Evolutionary conservation across 2,329 filamentous ascomycete genomes (phyloP).

Genomic region (Talaromyces sp.): DNA sequence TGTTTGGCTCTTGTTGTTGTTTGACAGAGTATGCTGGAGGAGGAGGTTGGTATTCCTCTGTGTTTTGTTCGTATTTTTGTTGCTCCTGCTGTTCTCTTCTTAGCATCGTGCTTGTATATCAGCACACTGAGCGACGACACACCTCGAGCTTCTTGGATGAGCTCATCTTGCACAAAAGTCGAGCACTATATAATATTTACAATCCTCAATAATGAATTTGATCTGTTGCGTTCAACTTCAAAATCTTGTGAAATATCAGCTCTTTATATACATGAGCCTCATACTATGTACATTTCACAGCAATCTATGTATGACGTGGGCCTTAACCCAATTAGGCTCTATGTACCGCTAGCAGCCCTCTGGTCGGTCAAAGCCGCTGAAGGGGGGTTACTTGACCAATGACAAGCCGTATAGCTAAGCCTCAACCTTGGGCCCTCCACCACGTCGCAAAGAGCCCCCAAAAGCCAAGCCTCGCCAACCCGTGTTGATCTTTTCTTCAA

Average conservation of each 20-base stretch:
- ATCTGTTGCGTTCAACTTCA: not conserved
- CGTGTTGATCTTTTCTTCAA: too few species aligned
- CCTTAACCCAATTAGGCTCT: not conserved
- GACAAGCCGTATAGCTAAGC: too few species aligned
- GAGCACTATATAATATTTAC: too few species aligned
- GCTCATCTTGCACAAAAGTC: too few species aligned
- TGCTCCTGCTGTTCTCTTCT: not conserved
- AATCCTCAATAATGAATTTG: too few species aligned
- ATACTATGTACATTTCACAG: not conserved
- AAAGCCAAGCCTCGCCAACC: too few species aligned
- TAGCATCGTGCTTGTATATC: not conserved
- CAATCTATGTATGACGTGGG: not conserved
- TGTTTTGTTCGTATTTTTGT: not conserved
- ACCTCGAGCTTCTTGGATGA: slow-evolving; percentile 1
- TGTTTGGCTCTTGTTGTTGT: not conserved
- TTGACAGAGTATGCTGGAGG: not conserved
- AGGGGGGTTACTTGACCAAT: too few species aligned
- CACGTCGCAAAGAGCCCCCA: too few species aligned
- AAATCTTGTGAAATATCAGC: not conserved
- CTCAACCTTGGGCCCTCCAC: too few species aligned
- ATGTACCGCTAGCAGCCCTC: not conserved
- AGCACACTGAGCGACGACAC: not conserved
- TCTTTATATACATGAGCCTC: not conserved
- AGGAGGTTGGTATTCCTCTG: not conserved
- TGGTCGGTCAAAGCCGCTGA: too few species aligned